These are phyloP conservation scores for Colletotrichum orbiculare DNA, from an alignment of 2,329 filamentous ascomycete species.

Conservation along the genomic window DNA sequence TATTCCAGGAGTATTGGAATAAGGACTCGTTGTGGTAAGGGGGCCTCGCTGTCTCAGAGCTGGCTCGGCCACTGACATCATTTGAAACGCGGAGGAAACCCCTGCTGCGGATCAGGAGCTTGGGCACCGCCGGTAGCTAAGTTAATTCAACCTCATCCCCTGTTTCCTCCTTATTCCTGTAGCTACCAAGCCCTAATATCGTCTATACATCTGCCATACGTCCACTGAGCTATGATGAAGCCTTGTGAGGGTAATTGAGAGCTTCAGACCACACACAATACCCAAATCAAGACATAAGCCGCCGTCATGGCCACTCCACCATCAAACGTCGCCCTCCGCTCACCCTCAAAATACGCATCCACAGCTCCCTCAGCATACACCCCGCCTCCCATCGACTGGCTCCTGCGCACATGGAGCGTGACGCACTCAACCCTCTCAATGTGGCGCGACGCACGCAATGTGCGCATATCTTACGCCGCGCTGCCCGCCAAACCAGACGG, in stretches of 20 bases:
- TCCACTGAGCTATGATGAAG: neutral
- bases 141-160: neutral
- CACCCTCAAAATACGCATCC: slow-evolving; percentile 61
- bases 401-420: slow-evolving; percentile 76
- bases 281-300: neutral
- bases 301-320: slow-evolving; percentile 32
- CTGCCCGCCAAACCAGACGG: slow-evolving; percentile 55
- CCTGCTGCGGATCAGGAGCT: slow-evolving; percentile 32
- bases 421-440: slow-evolving; percentile 81
- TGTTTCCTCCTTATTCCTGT: neutral
- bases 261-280: too few species aligned
- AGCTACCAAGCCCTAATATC: neutral
- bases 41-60: neutral
- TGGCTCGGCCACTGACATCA: slow-evolving; percentile 32
- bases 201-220: neutral
- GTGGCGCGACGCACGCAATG: slow-evolving; percentile 85
- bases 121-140: slow-evolving; percentile 49
- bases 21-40: neutral
- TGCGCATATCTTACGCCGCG: slow-evolving; percentile 79
- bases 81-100: slow-evolving; percentile 31
- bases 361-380: slow-evolving; percentile 43
- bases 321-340: slow-evolving; percentile 32
- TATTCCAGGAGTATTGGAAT: neutral
- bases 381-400: slow-evolving; percentile 66
- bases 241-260: too few species aligned